A percentile compares a stretch with the other conserved stretches of the same genome.
Conservation (phyloP, 2,329 filamentous ascomycete species). For the Dactylellina haptotyla region DNA sequence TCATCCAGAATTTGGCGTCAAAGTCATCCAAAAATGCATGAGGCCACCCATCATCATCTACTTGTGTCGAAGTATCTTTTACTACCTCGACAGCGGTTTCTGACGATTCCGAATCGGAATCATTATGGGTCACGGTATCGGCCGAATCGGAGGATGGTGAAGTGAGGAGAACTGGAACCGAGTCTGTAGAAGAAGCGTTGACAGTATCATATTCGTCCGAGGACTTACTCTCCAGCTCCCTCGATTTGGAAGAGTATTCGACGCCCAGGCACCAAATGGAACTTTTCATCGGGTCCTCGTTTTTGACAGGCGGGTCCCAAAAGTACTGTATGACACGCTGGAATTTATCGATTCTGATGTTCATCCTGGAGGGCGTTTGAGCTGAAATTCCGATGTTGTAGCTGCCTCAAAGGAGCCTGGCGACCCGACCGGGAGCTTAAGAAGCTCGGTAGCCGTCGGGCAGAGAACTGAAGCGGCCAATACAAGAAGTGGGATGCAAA, state of each 20-base stretch:
- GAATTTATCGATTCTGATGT: slow-evolving; percentile 55
- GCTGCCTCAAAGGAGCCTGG: no score
- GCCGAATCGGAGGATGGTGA: slow-evolving; percentile 23
- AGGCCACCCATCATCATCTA: slow-evolving; percentile 71
- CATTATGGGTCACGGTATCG: slow-evolving; percentile 24
- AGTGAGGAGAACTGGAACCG: slow-evolving; percentile 42
- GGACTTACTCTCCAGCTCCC: slow-evolving; percentile 33
- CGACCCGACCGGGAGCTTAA: no score
- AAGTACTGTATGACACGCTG: slow-evolving; percentile 58
- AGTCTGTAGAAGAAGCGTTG: slow-evolving; percentile 48
- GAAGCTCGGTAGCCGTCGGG: no score
- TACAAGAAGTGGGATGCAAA: no score
- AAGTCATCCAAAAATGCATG: slow-evolving; percentile 87
- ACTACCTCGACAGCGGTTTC: slow-evolving; percentile 46
- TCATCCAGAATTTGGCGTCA: slow-evolving; percentile 94
- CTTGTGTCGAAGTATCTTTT: slow-evolving; percentile 43
- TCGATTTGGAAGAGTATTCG: slow-evolving; percentile 55
- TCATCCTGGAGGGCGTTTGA: slow-evolving; percentile 25
- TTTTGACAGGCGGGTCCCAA: slow-evolving; percentile 59
- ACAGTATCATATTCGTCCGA: slow-evolving; percentile 51
- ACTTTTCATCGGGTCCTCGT: slow-evolving; percentile 57
- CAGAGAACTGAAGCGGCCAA: no score
- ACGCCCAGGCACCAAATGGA: slow-evolving; percentile 59
- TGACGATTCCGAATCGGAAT: slow-evolving; percentile 41
- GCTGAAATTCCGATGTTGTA: background rate